Evolutionary conservation across 768 basidiomycete species (phyloP), one percentile per base, ranked within the genome.

Genomic region (Crassisporium funariophilum): DNA sequence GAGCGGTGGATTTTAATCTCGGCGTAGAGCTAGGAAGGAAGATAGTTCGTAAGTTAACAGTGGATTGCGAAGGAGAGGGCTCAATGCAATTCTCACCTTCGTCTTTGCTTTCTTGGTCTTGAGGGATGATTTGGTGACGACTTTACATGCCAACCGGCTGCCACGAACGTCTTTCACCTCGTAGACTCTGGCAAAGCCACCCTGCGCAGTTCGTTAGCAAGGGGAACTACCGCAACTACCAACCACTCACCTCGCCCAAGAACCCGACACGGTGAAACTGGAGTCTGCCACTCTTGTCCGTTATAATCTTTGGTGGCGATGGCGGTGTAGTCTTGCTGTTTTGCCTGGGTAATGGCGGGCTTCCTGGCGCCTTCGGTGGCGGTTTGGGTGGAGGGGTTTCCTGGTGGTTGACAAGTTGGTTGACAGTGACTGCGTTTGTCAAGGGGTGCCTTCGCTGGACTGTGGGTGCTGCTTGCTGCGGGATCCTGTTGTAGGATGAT

Each of bases 1-100:
- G 91, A 86, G 50, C 87, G 84, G 67, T 99, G 95, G 38, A 99
- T 92, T 75, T 95, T 97, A 60, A 99, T 99, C 76, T 99, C 95
- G 50, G 95, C 95, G 61, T 94, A 99, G 36, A 99, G 81, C 95
- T 98, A 4, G 11, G 9, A 36, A 34, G 27, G 23, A 13, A 24
- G 49, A 29, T 31, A 31, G 5, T 31, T 31, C 29, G n/a, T 31
- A 5, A 5, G 3, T 31, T 31, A 2, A 29, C 27, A 29, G 27
- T 29, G 27, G 13, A 29, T n/a, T n/a, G 15, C 7, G 4, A 35
- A 21, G n/a, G 16, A 11, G 20, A 11, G 29, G 17, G 17, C 31
- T 25, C 37, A 50, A 38, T 16, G 29, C 13, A 31, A 4, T 1
- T 24, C 76, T 42, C 39, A 92, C 95, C 81, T 98, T 98, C 13